phyloP scores from a whole-genome alignment of 2,329 filamentous ascomycete species.

The Colletotrichum noveboracense region DNA sequence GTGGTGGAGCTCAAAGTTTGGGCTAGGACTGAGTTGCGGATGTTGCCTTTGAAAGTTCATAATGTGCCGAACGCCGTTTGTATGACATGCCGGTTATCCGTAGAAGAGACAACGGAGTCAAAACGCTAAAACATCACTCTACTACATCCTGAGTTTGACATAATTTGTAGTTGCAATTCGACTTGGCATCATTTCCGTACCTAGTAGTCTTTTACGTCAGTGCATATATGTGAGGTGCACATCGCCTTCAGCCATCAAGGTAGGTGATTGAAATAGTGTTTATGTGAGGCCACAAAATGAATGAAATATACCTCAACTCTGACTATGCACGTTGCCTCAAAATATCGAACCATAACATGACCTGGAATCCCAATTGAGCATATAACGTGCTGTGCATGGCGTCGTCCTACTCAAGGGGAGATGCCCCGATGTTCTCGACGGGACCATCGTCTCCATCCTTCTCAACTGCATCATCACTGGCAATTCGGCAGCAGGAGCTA shows the following conservation, averaged over 20 bases:
- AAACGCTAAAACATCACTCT: not conserved
- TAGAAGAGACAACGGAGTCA: not conserved
- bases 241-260: not conserved
- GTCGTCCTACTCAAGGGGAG: not conserved
- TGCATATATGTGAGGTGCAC: no score
- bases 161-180: no score
- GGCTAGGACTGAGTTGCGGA: not conserved
- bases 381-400: accelerated
- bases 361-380: accelerated
- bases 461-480: not conserved
- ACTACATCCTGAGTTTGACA: no score
- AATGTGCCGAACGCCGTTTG: not conserved
- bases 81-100: not conserved
- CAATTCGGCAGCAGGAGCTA: not conserved
- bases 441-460: not conserved
- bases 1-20: not conserved
- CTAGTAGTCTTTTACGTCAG: no score
- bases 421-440: not conserved
- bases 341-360: not conserved
- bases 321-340: not conserved
- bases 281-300: not conserved
- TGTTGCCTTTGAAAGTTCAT: not conserved
- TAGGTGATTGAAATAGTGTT: not conserved
- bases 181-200: no score
- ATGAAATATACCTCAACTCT: accelerated